Evolutionary conservation across 2,329 filamentous ascomycete genomes (phyloP).

Genomic region (Leptoxyphium fumago): DNA sequence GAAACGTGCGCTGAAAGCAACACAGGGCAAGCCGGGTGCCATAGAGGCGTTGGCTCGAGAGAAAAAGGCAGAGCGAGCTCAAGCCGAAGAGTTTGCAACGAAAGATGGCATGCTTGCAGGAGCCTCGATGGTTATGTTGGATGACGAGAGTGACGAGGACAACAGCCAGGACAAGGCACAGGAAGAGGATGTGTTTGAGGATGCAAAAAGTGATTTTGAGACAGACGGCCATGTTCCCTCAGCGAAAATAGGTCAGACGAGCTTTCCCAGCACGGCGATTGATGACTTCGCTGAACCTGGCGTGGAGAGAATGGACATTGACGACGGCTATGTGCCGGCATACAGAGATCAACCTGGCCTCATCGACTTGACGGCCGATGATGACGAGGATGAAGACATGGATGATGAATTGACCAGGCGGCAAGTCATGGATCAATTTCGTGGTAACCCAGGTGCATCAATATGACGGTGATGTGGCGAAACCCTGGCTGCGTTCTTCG

Average conservation of each 20-base stretch:
- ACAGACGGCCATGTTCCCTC: neutral
- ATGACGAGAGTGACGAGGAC: neutral
- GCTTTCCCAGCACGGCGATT: too few species aligned
- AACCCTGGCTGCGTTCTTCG: too few species aligned
- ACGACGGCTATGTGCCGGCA: neutral
- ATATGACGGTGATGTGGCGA: too few species aligned
- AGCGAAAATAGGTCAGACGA: neutral
- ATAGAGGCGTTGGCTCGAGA: conserved; percentile 7
- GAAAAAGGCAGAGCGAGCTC: neutral
- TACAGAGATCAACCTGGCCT: neutral
- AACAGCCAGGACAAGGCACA: neutral
- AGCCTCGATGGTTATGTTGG: neutral
- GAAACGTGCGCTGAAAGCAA: conserved; percentile 12
- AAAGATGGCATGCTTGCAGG: neutral
- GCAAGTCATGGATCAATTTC: neutral
- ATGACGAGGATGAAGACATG: neutral
- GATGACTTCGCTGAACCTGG: neutral
- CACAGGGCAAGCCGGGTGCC: conserved; percentile 14
- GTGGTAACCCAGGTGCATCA: too few species aligned
- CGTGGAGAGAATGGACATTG: neutral
- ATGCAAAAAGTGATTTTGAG: neutral
- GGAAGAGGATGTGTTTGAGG: neutral
- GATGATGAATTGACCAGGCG: neutral
- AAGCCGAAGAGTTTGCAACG: neutral
- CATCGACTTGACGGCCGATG: neutral